Evolutionary conservation across 139 green algal genomes (phyloP).

Genomic region (Ettlia oleoabundans): DNA sequence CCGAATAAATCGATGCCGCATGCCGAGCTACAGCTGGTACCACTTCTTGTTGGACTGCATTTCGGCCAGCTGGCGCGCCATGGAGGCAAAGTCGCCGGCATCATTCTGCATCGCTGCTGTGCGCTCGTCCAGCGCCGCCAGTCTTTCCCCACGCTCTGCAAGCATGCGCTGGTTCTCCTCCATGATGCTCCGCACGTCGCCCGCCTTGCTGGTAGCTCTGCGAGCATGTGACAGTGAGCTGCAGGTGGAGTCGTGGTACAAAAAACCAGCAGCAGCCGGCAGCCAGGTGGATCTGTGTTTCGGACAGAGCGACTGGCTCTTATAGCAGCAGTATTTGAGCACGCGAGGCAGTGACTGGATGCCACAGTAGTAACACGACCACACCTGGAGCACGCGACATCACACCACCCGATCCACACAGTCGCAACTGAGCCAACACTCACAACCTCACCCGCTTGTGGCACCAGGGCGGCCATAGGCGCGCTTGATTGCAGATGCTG

Average conservation of each 20-base stretch:
- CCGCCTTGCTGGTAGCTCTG: slow-evolving; percentile 21
- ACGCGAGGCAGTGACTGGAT: not conserved
- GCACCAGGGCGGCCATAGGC: slow-evolving; percentile 45
- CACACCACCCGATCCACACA: not conserved
- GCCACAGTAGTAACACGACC: not conserved
- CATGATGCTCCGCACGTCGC: slow-evolving; percentile 35
- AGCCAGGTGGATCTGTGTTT: too few relatives aligned
- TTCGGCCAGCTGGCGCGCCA: slow-evolving; percentile 40
- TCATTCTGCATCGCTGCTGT: slow-evolving; percentile 48
- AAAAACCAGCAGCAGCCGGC: too few relatives aligned
- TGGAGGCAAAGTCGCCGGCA: slow-evolving; percentile 57
- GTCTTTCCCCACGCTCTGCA: slow-evolving; percentile 54
- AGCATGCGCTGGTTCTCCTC: slow-evolving; percentile 51
- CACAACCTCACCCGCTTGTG: not conserved
- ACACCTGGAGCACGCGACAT: too few relatives aligned
- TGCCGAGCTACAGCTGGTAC: slow-evolving; percentile 50
- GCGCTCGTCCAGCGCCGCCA: slow-evolving; percentile 50
- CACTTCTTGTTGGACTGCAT: slow-evolving; percentile 56
- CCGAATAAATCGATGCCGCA: not conserved
- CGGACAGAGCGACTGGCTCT: too few relatives aligned
- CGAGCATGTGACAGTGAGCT: not conserved
- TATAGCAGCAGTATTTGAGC: too few relatives aligned
- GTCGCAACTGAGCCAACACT: not conserved
- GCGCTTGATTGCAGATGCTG: slow-evolving; percentile 47
- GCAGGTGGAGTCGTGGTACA: not conserved